Evolutionary conservation across 768 basidiomycete genomes (phyloP), one percentile per base, ranked within the genome.

Genomic region (Pleurotus citrinopileatus): DNA sequence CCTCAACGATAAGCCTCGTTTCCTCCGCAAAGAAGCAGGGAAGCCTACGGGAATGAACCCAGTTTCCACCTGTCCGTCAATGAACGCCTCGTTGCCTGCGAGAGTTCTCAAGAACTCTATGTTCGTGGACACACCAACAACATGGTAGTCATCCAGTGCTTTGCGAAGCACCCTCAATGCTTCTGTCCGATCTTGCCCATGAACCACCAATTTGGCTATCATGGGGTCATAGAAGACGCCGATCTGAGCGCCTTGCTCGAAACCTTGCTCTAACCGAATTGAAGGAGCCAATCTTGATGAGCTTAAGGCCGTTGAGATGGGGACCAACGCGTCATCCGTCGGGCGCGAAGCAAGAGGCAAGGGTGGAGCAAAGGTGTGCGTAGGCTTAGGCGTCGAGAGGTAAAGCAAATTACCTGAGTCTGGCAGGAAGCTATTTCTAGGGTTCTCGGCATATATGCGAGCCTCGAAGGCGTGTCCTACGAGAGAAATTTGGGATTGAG

Each of bases 391-490:
- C 0, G 91, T 89, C 0, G 89, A 87, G 46, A 94, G 81, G 66
- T 94, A 87, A 4, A 91, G 68, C 9, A 98, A 76, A 2, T 77
- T 75, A 2, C 94, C 94, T 17, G 91, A 94, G 63, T 97, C 94
- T 0, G 94, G 94, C 4, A 96, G 77, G 75, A 97, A 97, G 65
- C 91, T 82, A 67, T 94, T 93, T 55, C 92, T 84, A 19, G 94
- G 95, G 60, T 93, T 91, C 68, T 97, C 95, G 2, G 94, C 95
- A 64, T 98, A 97, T 57, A 98, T 95, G 17, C 95, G 84, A 5
- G 92, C 93, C 70, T 96, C 95, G 60, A 96, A 96, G 0, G 94
- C 91, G 59, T 96, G 95, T 4, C 95, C 95, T 0, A 90, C 84
- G 48, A 94, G 85, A 1, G 91, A 92, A 53, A 98, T 88, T 13